Evolutionary conservation across 2,329 filamentous ascomycete species (phyloP), one percentile per base, ranked within the genome.

Genomic region (Fusarium temperatum): DNA sequence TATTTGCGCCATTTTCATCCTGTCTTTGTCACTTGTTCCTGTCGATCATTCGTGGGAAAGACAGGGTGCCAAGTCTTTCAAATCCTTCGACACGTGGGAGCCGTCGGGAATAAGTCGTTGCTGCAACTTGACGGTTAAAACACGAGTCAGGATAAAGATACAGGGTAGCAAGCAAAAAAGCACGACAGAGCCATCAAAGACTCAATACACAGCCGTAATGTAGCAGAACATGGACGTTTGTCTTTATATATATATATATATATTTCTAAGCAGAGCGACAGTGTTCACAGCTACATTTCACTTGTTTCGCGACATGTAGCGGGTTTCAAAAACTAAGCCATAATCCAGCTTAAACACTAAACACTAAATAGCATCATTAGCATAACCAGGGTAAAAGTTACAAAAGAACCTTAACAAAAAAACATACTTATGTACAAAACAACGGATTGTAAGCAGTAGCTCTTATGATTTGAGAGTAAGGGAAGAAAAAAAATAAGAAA

Each of bases 111-210:
- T 55, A 28, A 55, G 51, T 41, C 51, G 18, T 41, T 13, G 0
- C 0, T n/a, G 20, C 2, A 2, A 22, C 1, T 18, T 30, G 8
- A 9, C 0, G 2, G 15, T 4, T 13, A 0, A 6, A 13, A 28
- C 24, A 30, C 20, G 51, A 55, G 51, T 55, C 51, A 55, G 22
- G 1, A 11, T 0, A 6, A 8, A 41, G 35, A 28, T 55, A 14
- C 20, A 55, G 51, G 35, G 35, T 55, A 55, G 8, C 18, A 2
- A 1, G 2, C 10, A 41, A 13, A 28, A 0, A 28, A 22, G 12
- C 2, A 38, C 0, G 0, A 13, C 14, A n/a, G 2, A 28, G 24
- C 20, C 1, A 26, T 26, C 24, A 26, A 26, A 26, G 24, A 26
- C 24, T 26, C 24, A 26, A 26, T 26, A 26, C 24, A 26, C 24